A percentile compares a stretch with the other conserved stretches of the same genome.
These are phyloP conservation scores for Grosmannia penicillata DNA, from an alignment of 2,329 filamentous ascomycete genomes.

Conservation along the genomic window DNA sequence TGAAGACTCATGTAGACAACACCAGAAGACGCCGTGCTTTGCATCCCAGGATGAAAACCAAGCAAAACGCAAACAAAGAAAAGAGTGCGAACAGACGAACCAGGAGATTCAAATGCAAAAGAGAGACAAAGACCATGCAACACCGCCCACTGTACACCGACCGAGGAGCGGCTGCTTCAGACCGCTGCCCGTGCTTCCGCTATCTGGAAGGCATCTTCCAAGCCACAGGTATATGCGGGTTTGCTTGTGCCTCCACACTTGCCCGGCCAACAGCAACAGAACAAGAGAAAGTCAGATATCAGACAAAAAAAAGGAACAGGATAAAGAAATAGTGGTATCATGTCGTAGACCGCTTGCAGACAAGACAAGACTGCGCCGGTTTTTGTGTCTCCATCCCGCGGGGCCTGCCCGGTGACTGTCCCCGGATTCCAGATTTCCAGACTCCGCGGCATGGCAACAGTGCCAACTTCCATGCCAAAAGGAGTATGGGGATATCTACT, in stretches of 20 bases:
- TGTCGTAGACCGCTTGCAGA: conserved; percentile 10
- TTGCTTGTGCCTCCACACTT: no score
- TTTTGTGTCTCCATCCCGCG: not conserved
- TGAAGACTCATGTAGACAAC: not conserved
- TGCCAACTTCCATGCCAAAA: not conserved
- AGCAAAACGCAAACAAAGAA: not conserved
- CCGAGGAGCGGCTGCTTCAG: no score
- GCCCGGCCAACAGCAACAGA: no score
- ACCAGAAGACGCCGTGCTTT: conserved; percentile 5
- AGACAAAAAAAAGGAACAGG: not conserved
- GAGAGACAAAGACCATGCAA: no score
- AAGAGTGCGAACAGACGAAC: not conserved
- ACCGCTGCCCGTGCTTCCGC: no score
- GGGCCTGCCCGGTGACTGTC: not conserved
- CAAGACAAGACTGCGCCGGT: not conserved
- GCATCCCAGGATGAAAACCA: not conserved
- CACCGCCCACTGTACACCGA: no score
- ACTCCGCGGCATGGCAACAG: not conserved
- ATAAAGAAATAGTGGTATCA: conserved; percentile 9
- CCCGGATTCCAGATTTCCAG: not conserved
- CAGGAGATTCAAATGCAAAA: conserved; percentile 1
- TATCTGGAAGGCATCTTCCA: no score
- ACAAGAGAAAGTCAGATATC: no score
- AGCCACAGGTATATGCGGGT: no score
- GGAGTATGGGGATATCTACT: not conserved